Evolutionary conservation across 129 eudicot species (phyloP), one percentile per base, ranked within the genome.

Genomic region (Gnaphalium uliginosum): DNA sequence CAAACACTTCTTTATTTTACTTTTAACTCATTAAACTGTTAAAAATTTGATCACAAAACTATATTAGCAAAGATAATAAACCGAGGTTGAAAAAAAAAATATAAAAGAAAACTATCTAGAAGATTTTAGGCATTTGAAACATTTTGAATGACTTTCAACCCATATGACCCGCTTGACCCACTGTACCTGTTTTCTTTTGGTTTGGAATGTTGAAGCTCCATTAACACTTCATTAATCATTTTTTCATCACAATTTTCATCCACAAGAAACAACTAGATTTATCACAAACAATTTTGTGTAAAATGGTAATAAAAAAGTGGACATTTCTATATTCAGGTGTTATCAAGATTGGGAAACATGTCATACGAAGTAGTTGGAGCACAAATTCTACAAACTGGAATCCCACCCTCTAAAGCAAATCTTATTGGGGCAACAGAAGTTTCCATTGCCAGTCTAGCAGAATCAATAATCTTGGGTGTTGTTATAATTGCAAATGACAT

Each of bases 321-420:
- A 58, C 24, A 26, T 50, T 17, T 72, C 66, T 23, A 27, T 72
- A 10, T 69, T 66, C 83, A 95, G 99, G 96, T 91, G 29, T 78
- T 95, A 58, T 95, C 99, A 66, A 89, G 99, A 80, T 76, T 95
- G 81, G 99, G 99, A 25, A 87, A 92, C 75, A 95, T 95, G 97
- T 95, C 99, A 51, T 95, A 95, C 78, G 94, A 95, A 62, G 89
- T 95, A 50, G 84, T 95, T 32, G 99, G 99, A 75, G 90, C 89
- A 76, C 97, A 95, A 75, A 95, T 95, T 77, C 82, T 91, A 81
- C 99, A 95, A 86, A 91, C 97, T 1, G 99, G 99, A 70, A 87
- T 95, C 84, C 96, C 99, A 60, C 84, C 88, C 71, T 87, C 93
- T 35, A 95, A 95, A 89, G 99, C 99, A 54, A 95, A 95, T 78